Conservation (phyloP, 169 alveolate species). For the Eimeria falciformis region DNA sequence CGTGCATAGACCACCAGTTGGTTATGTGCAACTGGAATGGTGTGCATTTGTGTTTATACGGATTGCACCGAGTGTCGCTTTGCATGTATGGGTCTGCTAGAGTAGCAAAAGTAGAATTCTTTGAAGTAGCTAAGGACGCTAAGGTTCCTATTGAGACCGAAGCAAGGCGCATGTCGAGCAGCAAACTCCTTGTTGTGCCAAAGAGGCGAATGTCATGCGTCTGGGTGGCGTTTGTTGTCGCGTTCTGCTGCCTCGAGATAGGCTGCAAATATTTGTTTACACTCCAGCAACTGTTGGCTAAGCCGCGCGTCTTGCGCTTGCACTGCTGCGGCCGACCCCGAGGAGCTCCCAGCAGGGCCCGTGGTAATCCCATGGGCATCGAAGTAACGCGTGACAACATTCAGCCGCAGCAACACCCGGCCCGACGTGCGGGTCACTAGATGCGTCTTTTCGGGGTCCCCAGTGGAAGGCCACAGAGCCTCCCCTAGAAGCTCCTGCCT, state of each 20-base stretch:
- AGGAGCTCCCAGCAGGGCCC: neutral
- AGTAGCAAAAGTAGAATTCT: too few species aligned
- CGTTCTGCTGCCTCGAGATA: neutral
- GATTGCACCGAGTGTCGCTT: too few species aligned
- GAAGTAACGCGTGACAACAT: neutral
- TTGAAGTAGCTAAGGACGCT: too few species aligned
- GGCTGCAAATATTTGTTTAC: neutral
- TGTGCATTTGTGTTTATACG: too few species aligned
- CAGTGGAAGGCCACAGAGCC: neutral
- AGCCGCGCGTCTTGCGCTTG: neutral
- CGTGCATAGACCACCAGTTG: too few species aligned
- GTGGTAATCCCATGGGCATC: neutral
- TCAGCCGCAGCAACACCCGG: slow-evolving; percentile 9
- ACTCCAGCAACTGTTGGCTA: neutral
- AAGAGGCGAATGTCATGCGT: neutral
- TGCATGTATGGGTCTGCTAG: too few species aligned
- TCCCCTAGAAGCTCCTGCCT: neutral
- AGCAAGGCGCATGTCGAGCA: too few species aligned
- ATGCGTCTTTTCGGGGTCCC: neutral
- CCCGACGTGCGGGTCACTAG: neutral
- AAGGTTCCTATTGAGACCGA: too few species aligned
- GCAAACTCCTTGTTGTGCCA: too few species aligned
- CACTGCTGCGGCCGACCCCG: slow-evolving; percentile 3
- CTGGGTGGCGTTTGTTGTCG: neutral
- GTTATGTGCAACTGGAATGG: too few species aligned